Evolutionary conservation across 1,284 basidiomycete species (phyloP).

Genomic region (Irpex lacteus): DNA sequence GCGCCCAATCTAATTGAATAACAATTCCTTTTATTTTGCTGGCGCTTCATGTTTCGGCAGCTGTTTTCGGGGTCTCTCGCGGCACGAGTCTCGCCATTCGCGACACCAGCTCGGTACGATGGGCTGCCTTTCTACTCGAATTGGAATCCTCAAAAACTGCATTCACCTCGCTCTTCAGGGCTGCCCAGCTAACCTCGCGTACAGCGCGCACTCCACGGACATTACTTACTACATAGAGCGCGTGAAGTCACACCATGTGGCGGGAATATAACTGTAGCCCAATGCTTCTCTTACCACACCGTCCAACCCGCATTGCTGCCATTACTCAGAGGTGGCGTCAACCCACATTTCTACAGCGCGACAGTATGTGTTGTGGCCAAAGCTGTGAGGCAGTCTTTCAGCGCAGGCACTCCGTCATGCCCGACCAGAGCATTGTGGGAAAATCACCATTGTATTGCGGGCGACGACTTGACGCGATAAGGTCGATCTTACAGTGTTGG

Average conservation of each 20-base stretch:
- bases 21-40: background rate
- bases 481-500: background rate
- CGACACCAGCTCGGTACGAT: background rate
- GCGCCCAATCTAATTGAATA: background rate
- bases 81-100: background rate
- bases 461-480: background rate
- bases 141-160: background rate
- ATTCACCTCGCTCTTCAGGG: background rate
- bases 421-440: background rate
- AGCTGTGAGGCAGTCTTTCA: background rate
- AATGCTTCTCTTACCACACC: background rate
- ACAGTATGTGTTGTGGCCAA: background rate
- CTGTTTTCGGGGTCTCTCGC: constrained; percentile 4
- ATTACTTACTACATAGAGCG: background rate
- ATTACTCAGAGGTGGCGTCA: background rate
- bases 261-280: background rate
- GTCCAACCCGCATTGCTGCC: background rate
- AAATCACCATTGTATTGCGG: background rate
- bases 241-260: background rate
- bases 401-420: background rate
- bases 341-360: background rate
- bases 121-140: constrained; percentile 1
- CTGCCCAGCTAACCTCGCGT: background rate
- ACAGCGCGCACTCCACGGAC: background rate
- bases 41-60: background rate